These are phyloP conservation scores for Pseudogymnoascus sp. DNA, from an alignment of 2,329 filamentous ascomycete species.

Conservation along the genomic window DNA sequence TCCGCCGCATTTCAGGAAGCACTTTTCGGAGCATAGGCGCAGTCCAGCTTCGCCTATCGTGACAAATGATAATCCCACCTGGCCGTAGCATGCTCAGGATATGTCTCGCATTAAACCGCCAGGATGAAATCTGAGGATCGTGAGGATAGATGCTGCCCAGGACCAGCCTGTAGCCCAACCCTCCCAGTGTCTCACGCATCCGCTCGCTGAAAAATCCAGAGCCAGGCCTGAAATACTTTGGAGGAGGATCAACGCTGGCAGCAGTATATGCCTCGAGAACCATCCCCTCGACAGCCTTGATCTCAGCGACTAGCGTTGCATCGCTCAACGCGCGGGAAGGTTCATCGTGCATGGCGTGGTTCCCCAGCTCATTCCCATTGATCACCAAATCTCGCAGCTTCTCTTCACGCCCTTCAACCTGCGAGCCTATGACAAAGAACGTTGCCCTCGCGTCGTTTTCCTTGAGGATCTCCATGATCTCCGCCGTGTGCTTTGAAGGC, in stretches of 20 bases:
- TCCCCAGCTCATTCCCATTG: constrained; percentile 66
- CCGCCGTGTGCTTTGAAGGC: constrained; percentile 63
- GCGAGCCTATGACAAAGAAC: constrained; percentile 81
- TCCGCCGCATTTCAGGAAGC: not conserved
- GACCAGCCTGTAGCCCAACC: constrained; percentile 64
- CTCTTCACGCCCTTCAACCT: constrained; percentile 52
- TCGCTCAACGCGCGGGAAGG: constrained; percentile 57
- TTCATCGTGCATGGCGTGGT: constrained; percentile 87
- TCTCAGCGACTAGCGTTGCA: constrained; percentile 53
- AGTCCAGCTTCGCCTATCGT: constrained; percentile 56
- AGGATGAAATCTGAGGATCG: constrained; percentile 73
- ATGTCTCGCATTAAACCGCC: constrained; percentile 66
- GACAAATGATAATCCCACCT: constrained; percentile 76
- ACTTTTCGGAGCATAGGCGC: constrained; percentile 5
- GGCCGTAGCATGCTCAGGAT: constrained; percentile 72
- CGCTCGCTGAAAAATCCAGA: constrained; percentile 71
- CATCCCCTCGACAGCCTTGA: constrained; percentile 54
- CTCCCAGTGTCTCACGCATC: constrained; percentile 56
- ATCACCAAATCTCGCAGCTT: constrained; percentile 52
- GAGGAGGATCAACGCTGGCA: constrained; percentile 33
- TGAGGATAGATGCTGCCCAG: constrained; percentile 83
- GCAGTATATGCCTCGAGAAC: constrained; percentile 25
- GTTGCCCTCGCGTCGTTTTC: constrained; percentile 65
- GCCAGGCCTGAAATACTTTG: constrained; percentile 73
- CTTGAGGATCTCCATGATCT: constrained; percentile 63